Base-by-base conservation (phyloP, 805 yeast species). In the Saccharomycopsis fodiens region DNA sequence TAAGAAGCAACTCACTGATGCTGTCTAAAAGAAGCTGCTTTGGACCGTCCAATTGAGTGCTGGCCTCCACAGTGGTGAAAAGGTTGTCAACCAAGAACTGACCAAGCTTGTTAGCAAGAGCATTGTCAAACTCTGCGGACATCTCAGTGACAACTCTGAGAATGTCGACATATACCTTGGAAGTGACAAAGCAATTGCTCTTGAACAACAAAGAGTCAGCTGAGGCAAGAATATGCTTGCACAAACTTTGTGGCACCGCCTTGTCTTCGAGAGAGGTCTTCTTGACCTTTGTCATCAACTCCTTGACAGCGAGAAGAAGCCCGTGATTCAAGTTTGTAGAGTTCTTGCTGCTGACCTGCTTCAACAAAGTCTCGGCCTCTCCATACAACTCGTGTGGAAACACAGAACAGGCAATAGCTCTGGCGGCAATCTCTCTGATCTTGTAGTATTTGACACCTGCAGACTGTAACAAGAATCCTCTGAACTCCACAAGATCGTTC, bases 401-500 rank as follows among this genome's bases (percentile, higher is more conserved):
- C 1, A 74, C 59, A 40, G 82, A 60, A 0, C 80, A 63, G 0
- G 82, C 74, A 1, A 85, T 55, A 3, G 87, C 75, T 56, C 79
- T 70, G 0, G 96, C 85, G 0, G 95, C 84, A 76, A 85, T 75
- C 57, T 89, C 96, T 51, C 98, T 72, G 6, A 93, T 72, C 55
- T 87, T 87, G 96, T 96, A 91, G 45, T 71, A 66, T 36, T 61
- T 62, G 48, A 77, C 74, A 0, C 66, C 65, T 25, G 89, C 63
- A 51, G 82, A 71, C 16, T 55, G 43, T 21, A 66, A 53, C 13
- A 85, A 62, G 17, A 73, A 59, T 0, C 71, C 70, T 40, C 67
- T 63, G 55, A 87, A 82, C 4, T 67, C 76, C 5, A 62, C 63
- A 41, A 83, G 57, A 22, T 43, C 51, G 0, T 77, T 81, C 37